Evolutionary conservation across 2,329 filamentous ascomycete species (phyloP), one percentile per base, ranked within the genome.

Genomic region (Gliomastix tumulicola): DNA sequence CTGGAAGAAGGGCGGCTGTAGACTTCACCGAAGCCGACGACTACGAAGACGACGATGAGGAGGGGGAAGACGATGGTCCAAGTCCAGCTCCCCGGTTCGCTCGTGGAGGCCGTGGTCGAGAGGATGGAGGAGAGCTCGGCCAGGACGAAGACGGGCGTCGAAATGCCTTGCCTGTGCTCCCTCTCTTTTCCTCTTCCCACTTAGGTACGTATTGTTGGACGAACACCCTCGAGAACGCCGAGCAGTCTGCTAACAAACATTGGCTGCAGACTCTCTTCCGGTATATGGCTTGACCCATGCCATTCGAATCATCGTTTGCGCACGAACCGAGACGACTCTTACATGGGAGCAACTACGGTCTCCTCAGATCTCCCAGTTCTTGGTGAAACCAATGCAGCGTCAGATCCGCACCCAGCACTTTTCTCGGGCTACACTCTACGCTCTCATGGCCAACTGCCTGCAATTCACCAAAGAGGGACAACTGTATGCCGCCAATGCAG

Each of bases 311-410:
- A 74, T 96, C 39, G 81, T 97, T 41, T 76, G 86, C 46, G 74
- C 86, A 41, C 80, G 85, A 54, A 94, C 88, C 59, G 90, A 97
- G 65, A 96, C 89, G 3, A 90, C 88, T 1, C 66, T 97, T 35
- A 83, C 88, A 13, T 97, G 89, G 89, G 90, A 97, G 45, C 90
- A 97, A 58, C 70, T 97, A 44, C 79, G 89, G 44, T 94, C 88
- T n/a, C 90, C 90, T 4, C 90, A 97, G 56, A 83, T 97, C 39
- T 95, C 88, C 13, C 89, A 95, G 55, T 97, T 97, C 56, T 74
- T 97, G 23, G 76, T 96, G 54, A 96, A 96, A 66, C 90, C 90
- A 3, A 92, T 96, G 68, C 88, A 92, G 59, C 84, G 92, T 55
- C 84, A 90, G 57, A 89, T 96, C 44, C 80, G 83, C 42, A 71